A percentile compares a stretch with the other conserved stretches of the same genome.
Evolutionary conservation across 139 green algal species (phyloP).

Genomic region (Chlorella ohadii): DNA sequence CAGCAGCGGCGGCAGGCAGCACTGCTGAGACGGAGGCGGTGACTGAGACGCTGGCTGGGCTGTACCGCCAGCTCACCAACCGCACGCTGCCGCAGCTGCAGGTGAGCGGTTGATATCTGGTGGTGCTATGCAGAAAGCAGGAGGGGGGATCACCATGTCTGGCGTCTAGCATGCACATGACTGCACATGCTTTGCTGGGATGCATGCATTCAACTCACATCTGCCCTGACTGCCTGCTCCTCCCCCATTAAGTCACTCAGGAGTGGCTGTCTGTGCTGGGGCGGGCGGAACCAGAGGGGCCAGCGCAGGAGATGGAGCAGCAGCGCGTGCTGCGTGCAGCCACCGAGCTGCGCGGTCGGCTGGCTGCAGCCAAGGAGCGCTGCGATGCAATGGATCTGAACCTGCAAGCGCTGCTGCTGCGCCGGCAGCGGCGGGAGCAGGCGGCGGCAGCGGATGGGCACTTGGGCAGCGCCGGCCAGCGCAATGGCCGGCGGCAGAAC

Average conservation of each 20-base stretch:
- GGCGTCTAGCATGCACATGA: too few relatives aligned
- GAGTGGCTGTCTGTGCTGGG: constrained; percentile 42
- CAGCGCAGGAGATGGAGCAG: background rate
- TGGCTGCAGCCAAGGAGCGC: constrained; percentile 14
- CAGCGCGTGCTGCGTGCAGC: background rate
- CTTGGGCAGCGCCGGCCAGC: too few relatives aligned
- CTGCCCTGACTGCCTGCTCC: background rate
- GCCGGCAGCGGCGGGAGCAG: background rate
- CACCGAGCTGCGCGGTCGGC: constrained; percentile 4
- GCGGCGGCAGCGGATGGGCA: background rate
- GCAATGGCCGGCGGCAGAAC: background rate
- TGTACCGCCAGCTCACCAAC: constrained; percentile 30
- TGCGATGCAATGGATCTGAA: too few relatives aligned
- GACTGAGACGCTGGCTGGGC: constrained; percentile 30
- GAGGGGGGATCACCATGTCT: too few relatives aligned
- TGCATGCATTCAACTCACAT: background rate
- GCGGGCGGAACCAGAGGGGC: background rate
- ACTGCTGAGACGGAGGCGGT: constrained; percentile 17
- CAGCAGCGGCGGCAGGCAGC: background rate
- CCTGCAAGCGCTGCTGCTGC: background rate
- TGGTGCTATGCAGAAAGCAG: too few relatives aligned
- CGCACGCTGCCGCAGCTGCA: constrained; percentile 28
- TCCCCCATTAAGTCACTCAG: background rate
- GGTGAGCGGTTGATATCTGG: background rate
- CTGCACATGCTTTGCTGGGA: too few relatives aligned